phyloP scores from a whole-genome alignment of 768 basidiomycete species.

The Lactarius pseudohatsudake region DNA sequence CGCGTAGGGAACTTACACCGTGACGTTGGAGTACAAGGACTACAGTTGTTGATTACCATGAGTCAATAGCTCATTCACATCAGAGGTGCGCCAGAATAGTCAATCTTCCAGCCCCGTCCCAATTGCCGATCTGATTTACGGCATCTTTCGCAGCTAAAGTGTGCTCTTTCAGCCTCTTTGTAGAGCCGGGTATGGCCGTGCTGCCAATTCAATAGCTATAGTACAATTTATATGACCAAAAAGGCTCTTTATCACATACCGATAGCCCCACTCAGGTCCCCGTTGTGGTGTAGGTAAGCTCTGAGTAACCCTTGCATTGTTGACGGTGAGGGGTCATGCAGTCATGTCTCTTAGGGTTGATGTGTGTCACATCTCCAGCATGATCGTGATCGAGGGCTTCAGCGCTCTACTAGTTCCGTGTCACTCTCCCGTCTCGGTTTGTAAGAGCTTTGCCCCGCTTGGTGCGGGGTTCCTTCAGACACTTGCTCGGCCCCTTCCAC shows the following conservation, averaged over 20 bases:
- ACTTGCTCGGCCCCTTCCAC: not conserved
- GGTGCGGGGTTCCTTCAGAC: not conserved
- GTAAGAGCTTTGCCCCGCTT: not conserved
- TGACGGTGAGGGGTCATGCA: not conserved
- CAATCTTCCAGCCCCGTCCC: not conserved
- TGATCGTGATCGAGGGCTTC: not conserved
- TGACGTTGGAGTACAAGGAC: not conserved
- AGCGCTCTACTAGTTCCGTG: too few relatives aligned
- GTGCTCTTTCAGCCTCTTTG: not conserved
- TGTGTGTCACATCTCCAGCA: not conserved
- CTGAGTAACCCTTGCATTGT: not conserved
- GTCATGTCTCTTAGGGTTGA: not conserved
- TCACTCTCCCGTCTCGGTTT: too few relatives aligned
- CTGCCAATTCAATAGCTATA: not conserved
- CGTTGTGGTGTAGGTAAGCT: not conserved
- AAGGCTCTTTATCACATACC: not conserved
- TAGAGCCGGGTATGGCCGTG: not conserved
- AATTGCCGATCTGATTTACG: not conserved
- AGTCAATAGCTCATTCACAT: not conserved
- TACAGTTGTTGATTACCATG: not conserved
- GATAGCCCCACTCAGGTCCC: too few relatives aligned
- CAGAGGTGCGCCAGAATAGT: not conserved
- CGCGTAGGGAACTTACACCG: not conserved
- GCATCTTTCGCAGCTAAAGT: not conserved
- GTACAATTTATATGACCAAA: not conserved